Evolutionary conservation across 2,329 filamentous ascomycete genomes (phyloP).

Genomic region (Clonostachys sp.): DNA sequence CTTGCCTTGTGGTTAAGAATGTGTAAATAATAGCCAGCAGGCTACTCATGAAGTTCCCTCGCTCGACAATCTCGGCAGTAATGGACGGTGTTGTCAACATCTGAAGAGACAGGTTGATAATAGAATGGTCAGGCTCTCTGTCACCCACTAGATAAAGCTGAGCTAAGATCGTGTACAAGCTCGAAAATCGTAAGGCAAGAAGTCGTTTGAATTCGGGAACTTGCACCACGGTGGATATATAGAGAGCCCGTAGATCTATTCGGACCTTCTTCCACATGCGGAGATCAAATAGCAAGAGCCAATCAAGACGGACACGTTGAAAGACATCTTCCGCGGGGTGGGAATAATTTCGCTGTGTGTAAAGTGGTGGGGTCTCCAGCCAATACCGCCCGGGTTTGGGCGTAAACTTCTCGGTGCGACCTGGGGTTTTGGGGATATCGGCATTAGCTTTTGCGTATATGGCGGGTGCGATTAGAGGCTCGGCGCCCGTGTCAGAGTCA

Average conservation of each 20-base stretch:
- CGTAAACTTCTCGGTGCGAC: slow-evolving; percentile 39
- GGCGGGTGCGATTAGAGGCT: slow-evolving; percentile 58
- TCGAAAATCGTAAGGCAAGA: slow-evolving; percentile 87
- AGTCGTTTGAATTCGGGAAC: slow-evolving; percentile 96
- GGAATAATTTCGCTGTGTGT: slow-evolving; percentile 55
- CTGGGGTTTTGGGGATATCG: slow-evolving; percentile 80
- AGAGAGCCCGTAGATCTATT: slow-evolving; percentile 85
- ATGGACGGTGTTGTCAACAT: slow-evolving; percentile 97
- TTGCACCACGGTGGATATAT: slow-evolving; percentile 93
- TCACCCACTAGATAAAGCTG: slow-evolving; percentile 96
- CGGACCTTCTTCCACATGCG: slow-evolving; percentile 95
- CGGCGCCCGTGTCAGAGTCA: slow-evolving; percentile 64
- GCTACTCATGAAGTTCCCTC: slow-evolving; percentile 93
- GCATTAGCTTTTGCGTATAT: slow-evolving; percentile 61
- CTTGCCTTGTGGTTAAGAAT: slow-evolving; percentile 92
- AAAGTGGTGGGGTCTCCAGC: slow-evolving; percentile 74
- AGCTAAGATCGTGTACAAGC: slow-evolving; percentile 87
- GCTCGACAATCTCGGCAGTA: slow-evolving; percentile 89
- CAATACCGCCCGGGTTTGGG: slow-evolving; percentile 76
- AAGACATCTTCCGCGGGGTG: slow-evolving; percentile 82
- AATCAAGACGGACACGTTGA: slow-evolving; percentile 85
- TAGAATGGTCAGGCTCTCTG: slow-evolving; percentile 93
- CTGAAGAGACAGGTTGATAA: slow-evolving; percentile 94
- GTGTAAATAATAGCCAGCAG: slow-evolving; percentile 96
- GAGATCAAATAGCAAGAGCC: slow-evolving; percentile 90